phyloP scores from a whole-genome alignment of 2,329 filamentous ascomycete species.

The Myriangium duriaei region DNA sequence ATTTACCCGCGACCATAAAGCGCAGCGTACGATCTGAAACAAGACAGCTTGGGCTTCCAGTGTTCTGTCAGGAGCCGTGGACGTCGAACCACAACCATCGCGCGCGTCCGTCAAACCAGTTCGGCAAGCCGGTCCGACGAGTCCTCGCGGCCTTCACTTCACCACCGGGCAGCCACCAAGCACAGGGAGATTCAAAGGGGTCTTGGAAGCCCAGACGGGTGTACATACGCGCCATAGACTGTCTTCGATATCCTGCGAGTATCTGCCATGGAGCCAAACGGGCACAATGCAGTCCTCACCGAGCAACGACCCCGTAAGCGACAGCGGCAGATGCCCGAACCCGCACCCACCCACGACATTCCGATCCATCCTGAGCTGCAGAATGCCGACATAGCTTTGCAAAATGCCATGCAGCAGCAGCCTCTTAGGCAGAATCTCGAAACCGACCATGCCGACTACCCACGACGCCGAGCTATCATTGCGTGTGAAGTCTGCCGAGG shows the following conservation, averaged over 20 bases:
- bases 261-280: conserved; percentile 2
- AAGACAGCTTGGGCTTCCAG: too few species aligned
- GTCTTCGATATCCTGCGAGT: too few species aligned
- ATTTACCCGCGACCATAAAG: too few species aligned
- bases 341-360: conserved; percentile 1
- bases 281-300: not conserved
- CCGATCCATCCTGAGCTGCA: conserved; percentile 5
- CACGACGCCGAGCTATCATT: conserved; percentile 21
- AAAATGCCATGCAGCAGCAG: conserved; percentile 2
- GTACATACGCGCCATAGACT: not conserved
- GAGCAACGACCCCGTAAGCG: conserved; percentile 6
- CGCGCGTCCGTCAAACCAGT: too few species aligned
- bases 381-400: not conserved
- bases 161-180: not conserved
- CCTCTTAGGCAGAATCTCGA: conserved; percentile 1
- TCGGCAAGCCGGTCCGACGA: not conserved
- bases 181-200: not conserved
- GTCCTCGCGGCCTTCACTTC: not conserved
- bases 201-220: not conserved
- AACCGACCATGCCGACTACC: conserved; percentile 21
- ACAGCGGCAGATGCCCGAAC: conserved; percentile 2
- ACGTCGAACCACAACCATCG: too few species aligned
- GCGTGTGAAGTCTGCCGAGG: conserved; percentile 23
- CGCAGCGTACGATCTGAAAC: too few species aligned
- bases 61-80: too few species aligned